Percentiles rank a stretch among this genome's conserved stretches.
phyloP scores from a whole-genome alignment of 306 rosid genomes.

The Sindora glabra region DNA sequence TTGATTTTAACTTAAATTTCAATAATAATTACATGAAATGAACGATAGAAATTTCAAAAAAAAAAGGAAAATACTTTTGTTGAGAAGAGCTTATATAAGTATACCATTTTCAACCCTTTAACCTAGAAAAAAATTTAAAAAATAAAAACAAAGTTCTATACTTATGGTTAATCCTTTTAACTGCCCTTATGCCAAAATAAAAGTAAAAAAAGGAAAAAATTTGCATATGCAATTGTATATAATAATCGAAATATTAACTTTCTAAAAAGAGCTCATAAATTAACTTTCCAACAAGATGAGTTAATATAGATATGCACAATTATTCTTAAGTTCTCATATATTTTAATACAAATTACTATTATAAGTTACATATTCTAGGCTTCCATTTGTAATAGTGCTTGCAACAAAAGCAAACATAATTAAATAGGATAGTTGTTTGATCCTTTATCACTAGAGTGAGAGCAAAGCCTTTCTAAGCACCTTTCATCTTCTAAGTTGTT shows the following conservation, averaged over 20 bases:
- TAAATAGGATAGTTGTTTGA: conserved; percentile 5
- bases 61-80: too few species aligned
- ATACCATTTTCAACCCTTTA: too few species aligned
- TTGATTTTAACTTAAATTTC: too few species aligned
- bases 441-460: background rate
- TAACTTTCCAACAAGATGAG: background rate
- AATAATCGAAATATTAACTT: too few species aligned
- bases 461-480: conserved; percentile 40
- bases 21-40: too few species aligned
- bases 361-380: background rate
- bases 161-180: too few species aligned
- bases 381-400: background rate
- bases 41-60: too few species aligned
- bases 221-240: background rate
- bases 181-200: too few species aligned
- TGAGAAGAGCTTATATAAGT: too few species aligned
- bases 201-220: too few species aligned
- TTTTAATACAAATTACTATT: background rate
- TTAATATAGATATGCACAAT: conserved; percentile 18
- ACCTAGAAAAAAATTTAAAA: too few species aligned
- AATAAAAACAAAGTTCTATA: too few species aligned
- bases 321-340: conserved; percentile 7
- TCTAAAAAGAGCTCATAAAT: background rate
- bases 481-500: conserved; percentile 72
- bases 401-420: conserved; percentile 3